Conservation (phyloP, 352 stramenopile genomes). For the Phytophthora aleatoria region DNA sequence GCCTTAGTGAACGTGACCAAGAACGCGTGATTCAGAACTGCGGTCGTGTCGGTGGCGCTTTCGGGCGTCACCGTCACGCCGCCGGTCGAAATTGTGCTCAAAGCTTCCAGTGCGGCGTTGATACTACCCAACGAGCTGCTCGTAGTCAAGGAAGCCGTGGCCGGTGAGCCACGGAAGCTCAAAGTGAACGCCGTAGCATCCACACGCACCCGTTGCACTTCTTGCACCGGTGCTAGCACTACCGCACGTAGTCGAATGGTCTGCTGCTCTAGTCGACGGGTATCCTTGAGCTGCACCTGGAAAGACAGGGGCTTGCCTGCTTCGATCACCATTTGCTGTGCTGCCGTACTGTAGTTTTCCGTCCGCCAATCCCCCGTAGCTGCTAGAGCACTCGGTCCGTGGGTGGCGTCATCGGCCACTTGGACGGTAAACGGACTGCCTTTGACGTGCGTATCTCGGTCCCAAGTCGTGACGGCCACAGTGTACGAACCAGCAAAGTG, state of each 20-base stretch:
- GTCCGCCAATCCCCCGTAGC: conserved; percentile 76
- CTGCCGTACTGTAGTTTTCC: conserved; percentile 52
- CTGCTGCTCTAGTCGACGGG: conserved; percentile 69
- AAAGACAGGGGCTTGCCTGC: conserved; percentile 69
- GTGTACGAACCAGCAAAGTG: conserved; percentile 91
- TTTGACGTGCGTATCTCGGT: conserved; percentile 75
- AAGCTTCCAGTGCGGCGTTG: conserved; percentile 64
- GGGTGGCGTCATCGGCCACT: conserved; percentile 70
- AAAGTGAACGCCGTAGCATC: conserved; percentile 46
- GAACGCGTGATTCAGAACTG: conserved; percentile 45
- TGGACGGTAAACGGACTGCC: conserved; percentile 90
- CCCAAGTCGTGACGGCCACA: conserved; percentile 82
- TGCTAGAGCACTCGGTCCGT: conserved; percentile 78
- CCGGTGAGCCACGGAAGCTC: conserved; percentile 63
- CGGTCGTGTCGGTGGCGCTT: conserved; percentile 35
- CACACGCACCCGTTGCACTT: conserved; percentile 67
- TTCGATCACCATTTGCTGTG: conserved; percentile 58
- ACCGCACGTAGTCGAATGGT: conserved; percentile 65
- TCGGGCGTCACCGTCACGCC: conserved; percentile 78
- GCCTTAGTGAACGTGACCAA: conserved; percentile 75
- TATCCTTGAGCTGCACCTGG: conserved; percentile 92
- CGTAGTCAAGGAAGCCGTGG: conserved; percentile 34
- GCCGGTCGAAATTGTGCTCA: conserved; percentile 82
- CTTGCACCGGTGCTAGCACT: conserved; percentile 43
- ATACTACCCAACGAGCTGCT: conserved; percentile 50